Percentiles rank a stretch among this genome's conserved stretches.
Evolutionary conservation across 345 rosid species (phyloP).

Genomic region (Noccaea caerulescens): DNA sequence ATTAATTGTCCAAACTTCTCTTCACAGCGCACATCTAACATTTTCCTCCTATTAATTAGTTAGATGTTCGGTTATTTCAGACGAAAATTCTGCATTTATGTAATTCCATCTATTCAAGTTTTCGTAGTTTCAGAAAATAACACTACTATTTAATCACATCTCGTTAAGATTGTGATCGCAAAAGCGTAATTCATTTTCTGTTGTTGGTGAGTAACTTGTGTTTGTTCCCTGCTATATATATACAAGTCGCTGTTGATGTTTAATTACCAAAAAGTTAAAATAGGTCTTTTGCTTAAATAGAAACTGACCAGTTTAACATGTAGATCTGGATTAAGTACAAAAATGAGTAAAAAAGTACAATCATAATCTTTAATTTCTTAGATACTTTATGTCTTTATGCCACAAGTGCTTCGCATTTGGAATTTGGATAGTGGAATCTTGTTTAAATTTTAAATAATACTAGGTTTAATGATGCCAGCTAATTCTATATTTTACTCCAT

Average conservation of each 20-base stretch:
- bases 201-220: not conserved
- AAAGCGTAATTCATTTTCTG: not conserved
- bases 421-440: constrained; percentile 44
- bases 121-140: not conserved
- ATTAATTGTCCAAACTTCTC: not conserved
- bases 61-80: constrained; percentile 1
- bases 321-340: constrained; percentile 25
- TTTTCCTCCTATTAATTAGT: constrained; percentile 6
- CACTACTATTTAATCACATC: not conserved
- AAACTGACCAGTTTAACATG: not conserved
- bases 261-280: not conserved
- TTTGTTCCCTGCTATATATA: not conserved
- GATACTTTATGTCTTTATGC: constrained; percentile 9
- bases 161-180: not conserved
- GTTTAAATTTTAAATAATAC: constrained; percentile 8
- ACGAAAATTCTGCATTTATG: constrained; percentile 13
- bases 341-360: not conserved
- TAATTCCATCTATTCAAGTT: not conserved
- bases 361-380: not conserved
- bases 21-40: constrained; percentile 28
- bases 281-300: not conserved
- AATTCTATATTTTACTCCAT: constrained; percentile 35
- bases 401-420: constrained; percentile 32
- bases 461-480: constrained; percentile 38
- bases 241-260: not conserved